A percentile compares a stretch with the other conserved stretches of the same genome.
phyloP scores from a whole-genome alignment of 2,329 filamentous ascomycete species.

The Monosporascus sp. region DNA sequence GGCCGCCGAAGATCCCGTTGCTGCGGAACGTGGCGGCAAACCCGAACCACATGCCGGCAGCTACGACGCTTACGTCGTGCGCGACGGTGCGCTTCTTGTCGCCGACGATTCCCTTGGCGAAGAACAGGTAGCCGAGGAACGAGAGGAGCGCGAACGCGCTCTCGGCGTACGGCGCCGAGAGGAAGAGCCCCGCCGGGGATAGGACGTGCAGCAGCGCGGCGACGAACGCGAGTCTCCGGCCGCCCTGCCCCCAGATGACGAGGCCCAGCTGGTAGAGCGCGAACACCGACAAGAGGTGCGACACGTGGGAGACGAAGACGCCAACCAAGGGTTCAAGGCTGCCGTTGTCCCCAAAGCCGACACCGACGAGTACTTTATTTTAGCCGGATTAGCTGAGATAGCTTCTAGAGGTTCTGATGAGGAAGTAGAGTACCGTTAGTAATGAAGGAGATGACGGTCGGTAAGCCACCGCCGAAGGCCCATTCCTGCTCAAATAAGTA shows the following conservation, averaged over 20 bases:
- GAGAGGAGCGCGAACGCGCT: slow-evolving; percentile 72
- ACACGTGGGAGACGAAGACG: slow-evolving; percentile 62
- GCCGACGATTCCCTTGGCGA: slow-evolving; percentile 45
- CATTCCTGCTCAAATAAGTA: slow-evolving; percentile 78
- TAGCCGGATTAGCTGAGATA: slow-evolving; percentile 1
- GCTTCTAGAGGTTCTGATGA: not conserved
- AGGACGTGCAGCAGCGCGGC: slow-evolving; percentile 72
- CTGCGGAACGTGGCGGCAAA: slow-evolving; percentile 69
- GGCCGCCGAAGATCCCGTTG: slow-evolving; percentile 80
- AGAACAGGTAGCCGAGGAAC: slow-evolving; percentile 67
- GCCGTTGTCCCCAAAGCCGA: slow-evolving; percentile 18
- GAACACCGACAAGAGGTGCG: slow-evolving; percentile 71
- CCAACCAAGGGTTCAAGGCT: slow-evolving; percentile 47
- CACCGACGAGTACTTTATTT: slow-evolving; percentile 15
- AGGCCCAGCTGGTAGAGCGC: slow-evolving; percentile 63
- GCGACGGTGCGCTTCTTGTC: slow-evolving; percentile 19
- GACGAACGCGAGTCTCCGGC: slow-evolving; percentile 56
- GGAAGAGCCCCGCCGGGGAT: slow-evolving; percentile 82
- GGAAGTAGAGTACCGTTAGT: slow-evolving; percentile 22
- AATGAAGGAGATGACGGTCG: slow-evolving; percentile 34
- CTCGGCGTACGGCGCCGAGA: slow-evolving; percentile 83
- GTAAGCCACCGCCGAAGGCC: slow-evolving; percentile 62
- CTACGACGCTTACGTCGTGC: slow-evolving; percentile 48
- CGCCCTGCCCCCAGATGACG: slow-evolving; percentile 39
- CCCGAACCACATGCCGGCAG: slow-evolving; percentile 65